phyloP scores from a whole-genome alignment of 2,329 filamentous ascomycete genomes.

The Colletotrichum tabaci region DNA sequence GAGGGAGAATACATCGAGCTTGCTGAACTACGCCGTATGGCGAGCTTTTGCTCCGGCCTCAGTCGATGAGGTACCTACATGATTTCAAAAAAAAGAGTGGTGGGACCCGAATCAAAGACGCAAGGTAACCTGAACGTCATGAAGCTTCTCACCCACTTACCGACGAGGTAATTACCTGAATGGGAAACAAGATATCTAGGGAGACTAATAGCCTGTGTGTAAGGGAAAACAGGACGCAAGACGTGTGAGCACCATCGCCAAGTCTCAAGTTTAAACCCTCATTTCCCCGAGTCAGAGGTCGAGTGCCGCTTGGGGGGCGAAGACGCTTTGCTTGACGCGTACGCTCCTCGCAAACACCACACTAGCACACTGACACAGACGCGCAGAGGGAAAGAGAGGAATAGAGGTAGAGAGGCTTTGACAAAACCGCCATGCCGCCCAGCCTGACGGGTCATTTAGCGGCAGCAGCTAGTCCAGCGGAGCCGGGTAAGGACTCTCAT shows the following conservation, averaged over 20 bases:
- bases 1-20: too few species aligned
- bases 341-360: background rate
- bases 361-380: background rate
- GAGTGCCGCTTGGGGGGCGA: too few species aligned
- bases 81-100: background rate
- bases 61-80: background rate
- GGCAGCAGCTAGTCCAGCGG: conserved; percentile 3
- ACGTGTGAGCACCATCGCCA: background rate
- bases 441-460: conserved; percentile 19
- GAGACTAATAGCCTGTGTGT: too few species aligned
- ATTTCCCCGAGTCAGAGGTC: background rate
- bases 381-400: background rate
- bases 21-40: conserved; percentile 24
- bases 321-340: background rate
- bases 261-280: background rate
- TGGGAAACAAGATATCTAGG: background rate
- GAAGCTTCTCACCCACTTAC: conserved; percentile 17
- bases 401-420: background rate
- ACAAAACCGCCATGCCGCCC: background rate
- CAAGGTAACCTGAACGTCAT: conserved; percentile 19
- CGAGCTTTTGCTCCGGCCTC: conserved; percentile 12
- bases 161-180: conserved; percentile 20
- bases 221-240: background rate
- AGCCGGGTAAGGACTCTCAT: conserved; percentile 7
- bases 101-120: background rate